phyloP scores from a whole-genome alignment of 345 rosid genomes.

The Eucalyptus cloeziana region DNA sequence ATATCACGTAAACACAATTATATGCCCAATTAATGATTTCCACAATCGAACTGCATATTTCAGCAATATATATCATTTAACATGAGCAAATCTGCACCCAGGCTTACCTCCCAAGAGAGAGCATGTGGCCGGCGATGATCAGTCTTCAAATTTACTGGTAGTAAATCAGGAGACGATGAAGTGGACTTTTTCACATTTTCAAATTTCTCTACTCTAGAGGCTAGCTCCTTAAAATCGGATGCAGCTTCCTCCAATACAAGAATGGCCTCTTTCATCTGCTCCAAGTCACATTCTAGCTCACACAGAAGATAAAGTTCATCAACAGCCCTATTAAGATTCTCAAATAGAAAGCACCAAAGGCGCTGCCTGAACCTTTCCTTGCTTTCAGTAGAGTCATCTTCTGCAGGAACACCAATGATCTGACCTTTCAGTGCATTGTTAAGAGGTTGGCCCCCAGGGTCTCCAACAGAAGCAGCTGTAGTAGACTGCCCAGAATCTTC shows the following conservation, averaged over 20 bases:
- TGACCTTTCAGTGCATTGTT: slow-evolving; percentile 10
- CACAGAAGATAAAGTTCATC: slow-evolving; percentile 79
- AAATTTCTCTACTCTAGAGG: slow-evolving; percentile 49
- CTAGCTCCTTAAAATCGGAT: slow-evolving; percentile 54
- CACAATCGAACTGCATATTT: neutral
- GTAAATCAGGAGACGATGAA: slow-evolving; percentile 28
- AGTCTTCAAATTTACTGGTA: slow-evolving; percentile 30
- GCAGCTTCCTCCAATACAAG: slow-evolving; percentile 74
- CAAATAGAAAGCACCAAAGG: slow-evolving; percentile 76
- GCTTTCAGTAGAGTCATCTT: slow-evolving; percentile 45
- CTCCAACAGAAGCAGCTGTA: neutral
- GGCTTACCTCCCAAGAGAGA: slow-evolving; percentile 73
- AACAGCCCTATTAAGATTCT: slow-evolving; percentile 71
- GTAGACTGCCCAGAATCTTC: slow-evolving; percentile 9
- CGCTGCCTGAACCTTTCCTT: slow-evolving; percentile 74
- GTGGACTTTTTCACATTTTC: slow-evolving; percentile 40
- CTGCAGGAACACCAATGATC: slow-evolving; percentile 14
- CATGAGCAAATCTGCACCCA: neutral
- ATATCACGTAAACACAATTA: neutral
- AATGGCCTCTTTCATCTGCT: slow-evolving; percentile 74
- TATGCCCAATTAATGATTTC: neutral
- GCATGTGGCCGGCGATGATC: slow-evolving; percentile 82
- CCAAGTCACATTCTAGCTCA: slow-evolving; percentile 62
- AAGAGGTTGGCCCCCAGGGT: neutral
- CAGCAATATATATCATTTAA: neutral